These are phyloP conservation scores for Oryza australiensis DNA, from an alignment of 176 grass and related monocot species.

Conservation along the genomic window DNA sequence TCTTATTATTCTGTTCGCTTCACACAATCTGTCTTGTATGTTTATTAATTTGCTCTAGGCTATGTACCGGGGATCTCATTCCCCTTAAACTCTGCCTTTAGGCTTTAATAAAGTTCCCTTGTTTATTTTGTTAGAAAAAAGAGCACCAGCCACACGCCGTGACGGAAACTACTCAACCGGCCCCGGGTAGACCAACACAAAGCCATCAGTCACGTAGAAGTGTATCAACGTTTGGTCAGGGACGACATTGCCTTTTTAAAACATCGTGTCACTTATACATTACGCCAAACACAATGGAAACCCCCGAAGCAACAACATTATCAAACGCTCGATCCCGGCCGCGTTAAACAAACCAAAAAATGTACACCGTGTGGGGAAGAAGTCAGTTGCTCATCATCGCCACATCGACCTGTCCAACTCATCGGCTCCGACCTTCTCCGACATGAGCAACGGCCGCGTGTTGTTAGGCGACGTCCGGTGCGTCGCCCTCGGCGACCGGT, in stretches of 20 bases:
- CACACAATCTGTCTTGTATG: too few species aligned
- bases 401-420: constrained; percentile 65
- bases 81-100: too few species aligned
- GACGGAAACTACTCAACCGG: not conserved
- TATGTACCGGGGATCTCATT: too few species aligned
- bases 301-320: constrained; percentile 9
- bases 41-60: too few species aligned
- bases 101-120: too few species aligned
- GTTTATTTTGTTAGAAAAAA: too few species aligned
- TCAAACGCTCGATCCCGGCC: not conserved
- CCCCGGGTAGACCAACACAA: too few species aligned
- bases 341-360: constrained; percentile 40
- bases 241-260: not conserved
- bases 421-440: constrained; percentile 49
- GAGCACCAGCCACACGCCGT: too few species aligned
- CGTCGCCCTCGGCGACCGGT: constrained; percentile 55
- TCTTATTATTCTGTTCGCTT: too few species aligned
- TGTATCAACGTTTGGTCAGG: not conserved
- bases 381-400: constrained; percentile 57
- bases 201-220: not conserved
- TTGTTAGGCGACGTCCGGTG: constrained; percentile 41
- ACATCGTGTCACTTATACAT: constrained; percentile 22
- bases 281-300: constrained; percentile 27
- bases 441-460: constrained; percentile 52
- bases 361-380: constrained; percentile 38